Evolutionary conservation across 2,329 filamentous ascomycete genomes (phyloP).

Genomic region (Penicillium carneum): DNA sequence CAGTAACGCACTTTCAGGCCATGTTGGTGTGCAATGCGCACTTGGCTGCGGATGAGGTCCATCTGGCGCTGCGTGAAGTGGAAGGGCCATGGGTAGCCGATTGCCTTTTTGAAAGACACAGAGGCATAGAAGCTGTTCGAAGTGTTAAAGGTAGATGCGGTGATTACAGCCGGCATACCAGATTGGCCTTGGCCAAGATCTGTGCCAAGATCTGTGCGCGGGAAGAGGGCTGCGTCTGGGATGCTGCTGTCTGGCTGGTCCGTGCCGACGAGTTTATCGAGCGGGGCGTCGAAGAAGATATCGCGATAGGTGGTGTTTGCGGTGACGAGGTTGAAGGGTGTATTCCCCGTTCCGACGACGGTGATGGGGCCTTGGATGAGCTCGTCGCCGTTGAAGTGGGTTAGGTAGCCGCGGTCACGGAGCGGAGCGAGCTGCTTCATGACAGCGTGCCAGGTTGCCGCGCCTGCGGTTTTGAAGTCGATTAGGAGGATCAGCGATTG

Average conservation of each 20-base stretch:
- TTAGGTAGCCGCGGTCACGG: conserved; percentile 59
- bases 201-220: conserved; percentile 23
- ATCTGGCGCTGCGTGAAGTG: conserved; percentile 57
- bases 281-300: conserved; percentile 64
- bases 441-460: conserved; percentile 49
- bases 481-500: conserved; percentile 62
- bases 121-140: conserved; percentile 67
- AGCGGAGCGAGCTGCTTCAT: conserved; percentile 56
- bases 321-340: conserved; percentile 58
- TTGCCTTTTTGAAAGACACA: conserved; percentile 58
- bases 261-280: conserved; percentile 49
- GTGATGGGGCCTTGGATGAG: conserved; percentile 58
- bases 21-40: conserved; percentile 58
- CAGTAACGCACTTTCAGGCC: conserved; percentile 66
- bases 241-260: neutral
- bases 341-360: conserved; percentile 62
- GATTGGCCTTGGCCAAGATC: conserved; percentile 56
- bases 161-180: conserved; percentile 47
- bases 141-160: conserved; percentile 54
- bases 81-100: conserved; percentile 61
- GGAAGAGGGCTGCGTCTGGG: neutral
- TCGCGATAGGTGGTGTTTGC: conserved; percentile 59
- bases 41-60: conserved; percentile 58
- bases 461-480: conserved; percentile 58
- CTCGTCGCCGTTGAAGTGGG: conserved; percentile 57